These are phyloP conservation scores for Lichtheimia ornata DNA, from an alignment of 371 early-diverging fungal species.

Conservation along the genomic window DNA sequence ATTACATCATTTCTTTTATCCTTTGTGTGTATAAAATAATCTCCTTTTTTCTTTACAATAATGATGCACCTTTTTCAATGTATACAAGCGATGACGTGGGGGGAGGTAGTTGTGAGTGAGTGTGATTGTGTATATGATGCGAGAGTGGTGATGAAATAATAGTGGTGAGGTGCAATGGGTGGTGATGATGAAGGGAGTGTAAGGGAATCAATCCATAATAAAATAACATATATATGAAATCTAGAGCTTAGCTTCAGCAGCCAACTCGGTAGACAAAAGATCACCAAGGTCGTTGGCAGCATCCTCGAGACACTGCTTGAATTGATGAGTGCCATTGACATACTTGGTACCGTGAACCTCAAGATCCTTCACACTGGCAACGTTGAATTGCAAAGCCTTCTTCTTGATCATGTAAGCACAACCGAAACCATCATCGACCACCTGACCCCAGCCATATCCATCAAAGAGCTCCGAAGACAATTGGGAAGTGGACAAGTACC, in stretches of 20 bases:
- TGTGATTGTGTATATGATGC: neutral
- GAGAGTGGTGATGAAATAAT: neutral
- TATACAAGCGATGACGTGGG: too few species aligned
- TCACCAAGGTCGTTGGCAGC: conserved; percentile 76
- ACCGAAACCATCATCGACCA: conserved; percentile 94
- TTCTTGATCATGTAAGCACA: conserved; percentile 93
- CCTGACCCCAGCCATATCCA: conserved; percentile 96
- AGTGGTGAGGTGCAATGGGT: neutral
- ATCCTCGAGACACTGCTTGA: conserved; percentile 60
- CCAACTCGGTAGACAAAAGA: conserved; percentile 57
- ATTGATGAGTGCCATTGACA: conserved; percentile 47
- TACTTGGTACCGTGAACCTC: conserved; percentile 48
- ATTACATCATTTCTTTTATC: neutral
- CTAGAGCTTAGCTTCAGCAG: conserved; percentile 54
- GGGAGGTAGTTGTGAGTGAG: neutral
- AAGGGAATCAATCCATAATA: neutral
- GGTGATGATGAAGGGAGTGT: conserved; percentile 1
- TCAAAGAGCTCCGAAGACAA: conserved; percentile 88
- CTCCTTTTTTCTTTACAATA: neutral
- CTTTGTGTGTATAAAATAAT: conserved; percentile 1
- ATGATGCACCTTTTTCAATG: neutral
- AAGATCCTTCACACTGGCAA: conserved; percentile 66
- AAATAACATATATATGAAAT: neutral
- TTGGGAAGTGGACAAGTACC: conserved; percentile 94
- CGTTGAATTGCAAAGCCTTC: conserved; percentile 82